phyloP scores from a whole-genome alignment of 306 rosid species.

The Quercus variabilis region DNA sequence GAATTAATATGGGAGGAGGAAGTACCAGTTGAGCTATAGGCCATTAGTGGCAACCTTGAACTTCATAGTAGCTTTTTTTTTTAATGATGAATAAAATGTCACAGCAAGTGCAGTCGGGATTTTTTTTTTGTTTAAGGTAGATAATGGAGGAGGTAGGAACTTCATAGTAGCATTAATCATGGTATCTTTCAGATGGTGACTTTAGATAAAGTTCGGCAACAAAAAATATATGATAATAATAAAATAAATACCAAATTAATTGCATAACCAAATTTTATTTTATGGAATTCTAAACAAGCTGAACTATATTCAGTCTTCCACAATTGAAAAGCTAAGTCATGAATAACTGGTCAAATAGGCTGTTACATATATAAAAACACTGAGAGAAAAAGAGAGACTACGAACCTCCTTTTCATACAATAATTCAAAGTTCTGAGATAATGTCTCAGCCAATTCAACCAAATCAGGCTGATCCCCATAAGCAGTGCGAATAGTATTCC shows the following conservation, averaged over 20 bases:
- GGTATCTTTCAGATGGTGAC: too few species aligned
- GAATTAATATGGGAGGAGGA: too few species aligned
- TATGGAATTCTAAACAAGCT: neutral
- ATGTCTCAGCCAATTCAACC: conserved; percentile 76
- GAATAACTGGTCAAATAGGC: neutral
- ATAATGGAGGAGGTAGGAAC: too few species aligned
- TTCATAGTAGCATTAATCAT: too few species aligned
- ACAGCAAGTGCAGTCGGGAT: too few species aligned
- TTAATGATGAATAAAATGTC: too few species aligned
- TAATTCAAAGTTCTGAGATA: conserved; percentile 69
- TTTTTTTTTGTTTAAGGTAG: too few species aligned
- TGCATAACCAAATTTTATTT: neutral
- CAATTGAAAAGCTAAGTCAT: conserved; percentile 11
- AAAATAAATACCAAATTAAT: neutral
- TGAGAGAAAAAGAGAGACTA: conserved; percentile 5
- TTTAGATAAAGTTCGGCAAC: too few species aligned
- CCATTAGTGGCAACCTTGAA: too few species aligned
- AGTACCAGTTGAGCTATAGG: too few species aligned
- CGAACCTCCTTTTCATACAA: conserved; percentile 77
- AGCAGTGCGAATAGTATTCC: conserved; percentile 81
- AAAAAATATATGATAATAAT: neutral
- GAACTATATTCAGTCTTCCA: neutral
- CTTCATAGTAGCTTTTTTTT: too few species aligned
- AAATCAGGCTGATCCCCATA: conserved; percentile 87
- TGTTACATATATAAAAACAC: neutral